phyloP scores from a whole-genome alignment of 352 stramenopile species.

The Globisporangium barbulae region DNA sequence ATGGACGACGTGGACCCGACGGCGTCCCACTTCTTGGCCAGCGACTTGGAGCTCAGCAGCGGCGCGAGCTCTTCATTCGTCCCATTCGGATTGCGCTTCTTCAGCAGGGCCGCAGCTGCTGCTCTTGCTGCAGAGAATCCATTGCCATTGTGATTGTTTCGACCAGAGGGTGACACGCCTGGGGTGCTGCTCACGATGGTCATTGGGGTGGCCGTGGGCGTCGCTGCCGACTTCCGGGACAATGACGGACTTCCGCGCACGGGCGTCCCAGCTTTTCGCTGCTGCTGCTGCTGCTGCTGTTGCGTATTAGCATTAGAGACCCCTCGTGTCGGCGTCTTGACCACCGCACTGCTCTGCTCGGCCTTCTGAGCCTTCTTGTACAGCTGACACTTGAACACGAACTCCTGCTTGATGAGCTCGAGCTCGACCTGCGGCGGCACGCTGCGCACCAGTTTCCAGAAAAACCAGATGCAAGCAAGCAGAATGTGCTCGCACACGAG shows the following conservation, averaged over 20 bases:
- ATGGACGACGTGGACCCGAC: constrained; percentile 6
- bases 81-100: constrained; percentile 12
- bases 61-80: constrained; percentile 59
- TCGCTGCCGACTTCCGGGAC: background rate
- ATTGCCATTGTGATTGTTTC: constrained; percentile 9
- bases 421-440: constrained; percentile 61
- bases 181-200: constrained; percentile 19
- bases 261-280: background rate
- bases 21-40: constrained; percentile 50
- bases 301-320: too few relatives aligned
- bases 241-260: background rate
- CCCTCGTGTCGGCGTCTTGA: background rate
- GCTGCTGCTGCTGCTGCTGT: too few relatives aligned
- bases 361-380: constrained; percentile 38
- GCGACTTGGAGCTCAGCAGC: constrained; percentile 47
- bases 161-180: background rate
- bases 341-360: background rate
- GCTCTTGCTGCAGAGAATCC: constrained; percentile 10
- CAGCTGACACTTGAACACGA: constrained; percentile 69
- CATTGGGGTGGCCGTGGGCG: background rate
- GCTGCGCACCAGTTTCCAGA: constrained; percentile 64
- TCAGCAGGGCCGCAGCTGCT: constrained; percentile 6
- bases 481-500: constrained; percentile 67
- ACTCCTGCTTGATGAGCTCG: constrained; percentile 64
- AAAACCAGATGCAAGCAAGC: constrained; percentile 57